These are phyloP conservation scores for Plasmodium billcollinsi DNA, from an alignment of 169 alveolate species.

Conservation along the genomic window DNA sequence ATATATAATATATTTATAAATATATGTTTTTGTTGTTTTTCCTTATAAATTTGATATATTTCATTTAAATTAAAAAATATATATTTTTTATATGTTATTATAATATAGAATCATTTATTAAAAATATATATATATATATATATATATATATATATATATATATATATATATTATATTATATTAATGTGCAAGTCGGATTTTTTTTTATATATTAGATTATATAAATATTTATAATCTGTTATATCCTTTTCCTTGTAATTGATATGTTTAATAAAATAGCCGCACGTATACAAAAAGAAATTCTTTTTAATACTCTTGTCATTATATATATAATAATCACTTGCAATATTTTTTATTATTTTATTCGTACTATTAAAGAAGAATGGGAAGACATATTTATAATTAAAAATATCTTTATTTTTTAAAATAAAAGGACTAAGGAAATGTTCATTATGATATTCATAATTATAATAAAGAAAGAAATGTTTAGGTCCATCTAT, in stretches of 20 bases:
- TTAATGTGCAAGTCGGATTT: slow-evolving; percentile 22
- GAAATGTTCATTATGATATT: not conserved
- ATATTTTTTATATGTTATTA: too few relatives aligned
- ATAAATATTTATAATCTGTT: slow-evolving; percentile 48
- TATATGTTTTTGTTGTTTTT: too few relatives aligned
- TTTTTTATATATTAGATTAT: slow-evolving; percentile 41
- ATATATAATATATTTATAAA: too few relatives aligned
- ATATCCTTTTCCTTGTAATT: slow-evolving; percentile 52
- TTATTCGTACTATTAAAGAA: slow-evolving; percentile 43
- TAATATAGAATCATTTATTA: too few relatives aligned
- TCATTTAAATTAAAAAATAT: too few relatives aligned
- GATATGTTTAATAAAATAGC: slow-evolving; percentile 68
- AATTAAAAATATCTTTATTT: slow-evolving; percentile 51
- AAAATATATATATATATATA: not conserved
- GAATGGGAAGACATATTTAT: slow-evolving; percentile 49
- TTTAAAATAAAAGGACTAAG: slow-evolving; percentile 24
- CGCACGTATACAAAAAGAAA: slow-evolving; percentile 55
- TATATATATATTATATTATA: not conserved
- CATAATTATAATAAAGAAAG: slow-evolving; percentile 30
- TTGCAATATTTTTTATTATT: slow-evolving; percentile 1
- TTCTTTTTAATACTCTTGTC: slow-evolving; percentile 67
- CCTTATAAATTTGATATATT: too few relatives aligned
- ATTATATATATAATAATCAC: slow-evolving; percentile 35
- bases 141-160: not conserved
- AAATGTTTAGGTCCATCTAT: slow-evolving; percentile 77